These are phyloP conservation scores for Cudoniella acicularis DNA, from an alignment of 495 filamentous ascomycete genomes.

Conservation along the genomic window DNA sequence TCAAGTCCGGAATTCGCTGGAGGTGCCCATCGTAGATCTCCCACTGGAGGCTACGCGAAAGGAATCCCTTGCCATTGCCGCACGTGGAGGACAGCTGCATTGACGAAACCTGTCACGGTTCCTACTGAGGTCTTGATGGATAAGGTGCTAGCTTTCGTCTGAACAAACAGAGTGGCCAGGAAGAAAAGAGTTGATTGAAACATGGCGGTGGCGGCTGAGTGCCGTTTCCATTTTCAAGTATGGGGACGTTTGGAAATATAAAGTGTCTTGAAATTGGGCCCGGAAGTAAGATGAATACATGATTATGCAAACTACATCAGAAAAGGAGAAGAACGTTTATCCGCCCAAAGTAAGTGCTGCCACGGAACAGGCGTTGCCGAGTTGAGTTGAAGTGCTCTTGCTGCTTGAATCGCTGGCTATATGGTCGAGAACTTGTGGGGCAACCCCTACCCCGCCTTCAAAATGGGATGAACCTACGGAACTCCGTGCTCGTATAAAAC, in stretches of 20 bases:
- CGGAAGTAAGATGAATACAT: too few species aligned
- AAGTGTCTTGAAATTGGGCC: too few species aligned
- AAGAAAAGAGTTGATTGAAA: background rate
- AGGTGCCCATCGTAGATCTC: slow-evolving; percentile 51
- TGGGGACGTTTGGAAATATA: too few species aligned
- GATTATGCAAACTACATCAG: too few species aligned
- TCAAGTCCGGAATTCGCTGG: slow-evolving; percentile 41
- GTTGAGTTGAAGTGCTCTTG: too few species aligned
- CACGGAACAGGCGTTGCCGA: too few species aligned
- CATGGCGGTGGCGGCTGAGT: background rate
- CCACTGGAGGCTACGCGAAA: slow-evolving; percentile 56
- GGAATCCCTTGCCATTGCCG: slow-evolving; percentile 60
- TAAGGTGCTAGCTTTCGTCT: background rate
- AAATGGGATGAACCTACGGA: background rate
- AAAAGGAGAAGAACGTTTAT: background rate
- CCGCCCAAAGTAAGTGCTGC: too few species aligned
- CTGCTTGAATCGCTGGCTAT: background rate
- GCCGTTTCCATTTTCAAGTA: background rate
- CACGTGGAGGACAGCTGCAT: slow-evolving; percentile 20
- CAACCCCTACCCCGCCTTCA: background rate
- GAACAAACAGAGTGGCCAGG: background rate
- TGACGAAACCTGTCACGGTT: slow-evolving; percentile 30
- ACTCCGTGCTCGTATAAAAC: too few species aligned
- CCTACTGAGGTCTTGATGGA: slow-evolving; percentile 28
- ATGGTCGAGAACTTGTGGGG: background rate